Base-by-base conservation (phyloP, 2,329 filamentous ascomycete genomes). In the Fusarium incarnatum region DNA sequence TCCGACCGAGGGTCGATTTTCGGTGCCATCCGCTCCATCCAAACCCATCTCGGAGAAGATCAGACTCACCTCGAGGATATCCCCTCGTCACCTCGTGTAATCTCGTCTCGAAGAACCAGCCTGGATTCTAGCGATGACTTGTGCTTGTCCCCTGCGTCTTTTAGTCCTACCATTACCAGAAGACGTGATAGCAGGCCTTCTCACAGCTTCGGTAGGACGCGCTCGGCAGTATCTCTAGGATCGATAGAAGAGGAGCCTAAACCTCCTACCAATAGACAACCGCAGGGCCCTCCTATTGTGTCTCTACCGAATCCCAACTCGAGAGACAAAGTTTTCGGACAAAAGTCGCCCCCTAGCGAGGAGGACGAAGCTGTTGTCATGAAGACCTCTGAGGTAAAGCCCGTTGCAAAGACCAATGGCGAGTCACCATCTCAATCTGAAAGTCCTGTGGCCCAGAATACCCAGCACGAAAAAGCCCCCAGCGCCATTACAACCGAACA, bases 171-270 rank as follows among this genome's bases (percentile, higher is more conserved):
- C 11, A 68, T 71, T 18, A 73, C 71, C 22, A 79, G 77, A 53
- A 79, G 56, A 70, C 77, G 70, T 62, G 80, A 79, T 46, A 75
- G 74, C 25, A 76, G 79, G 37, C 60, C 71, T 27, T 81, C 80
- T 8, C 73, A 78, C 30, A 78, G 79, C 42, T 72, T 78, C 41
- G 74, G 73, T n/a, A 79, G 80, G 25, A 78, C 77, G n/a, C 77
- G 75, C 60, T 80, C 81, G 23, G 75, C 76, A n/a, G 73, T 77
- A 6, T 85, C 84, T 5, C 77, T 86, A 8, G 79, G 82, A 10
- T 81, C 83, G 18, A 86, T 86, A 52, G 80, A 81, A 4, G 84
- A 86, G 68, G 82, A 82, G 48, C 78, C 81, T 9, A 81, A 77
- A 56, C 72, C 46, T 16, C 58, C 58, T 15, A 30, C 44, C 18